Conservation (phyloP, 176 grass and related monocot genomes). For the Olyra latifolia region DNA sequence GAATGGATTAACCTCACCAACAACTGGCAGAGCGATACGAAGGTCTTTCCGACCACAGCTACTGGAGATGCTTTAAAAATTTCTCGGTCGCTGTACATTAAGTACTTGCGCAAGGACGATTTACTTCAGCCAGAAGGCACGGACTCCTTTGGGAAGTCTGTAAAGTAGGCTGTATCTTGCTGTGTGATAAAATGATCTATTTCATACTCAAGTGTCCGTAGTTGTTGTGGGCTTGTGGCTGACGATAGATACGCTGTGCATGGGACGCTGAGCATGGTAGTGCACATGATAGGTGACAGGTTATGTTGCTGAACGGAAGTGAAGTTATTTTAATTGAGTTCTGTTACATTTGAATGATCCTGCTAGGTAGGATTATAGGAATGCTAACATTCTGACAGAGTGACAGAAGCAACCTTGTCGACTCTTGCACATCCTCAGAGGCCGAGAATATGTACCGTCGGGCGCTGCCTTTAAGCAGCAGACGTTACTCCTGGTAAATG, state of each 20-base stretch:
- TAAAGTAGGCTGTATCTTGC: not conserved
- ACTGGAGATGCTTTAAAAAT: constrained; percentile 59
- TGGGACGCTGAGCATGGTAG: not conserved
- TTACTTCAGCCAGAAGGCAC: not conserved
- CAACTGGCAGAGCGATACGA: constrained; percentile 67
- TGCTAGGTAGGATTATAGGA: not conserved
- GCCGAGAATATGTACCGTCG: not conserved
- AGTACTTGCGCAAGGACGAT: constrained; percentile 38
- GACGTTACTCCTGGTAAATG: not conserved
- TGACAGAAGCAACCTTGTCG: not conserved
- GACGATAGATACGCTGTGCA: not conserved
- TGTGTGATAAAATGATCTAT: not conserved
- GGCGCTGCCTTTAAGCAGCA: not conserved
- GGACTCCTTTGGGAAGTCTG: not conserved
- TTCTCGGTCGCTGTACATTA: constrained; percentile 46
- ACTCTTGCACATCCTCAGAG: not conserved
- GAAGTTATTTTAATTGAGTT: not conserved
- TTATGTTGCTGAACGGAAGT: not conserved
- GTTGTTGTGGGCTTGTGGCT: not conserved
- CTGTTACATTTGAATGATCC: not conserved
- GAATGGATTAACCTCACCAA: constrained; percentile 84
- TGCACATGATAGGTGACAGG: not conserved
- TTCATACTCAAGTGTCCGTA: not conserved
- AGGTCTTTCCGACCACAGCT: constrained; percentile 46
- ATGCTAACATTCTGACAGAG: not conserved